These are phyloP conservation scores for Sarcodon sp. DNA, from an alignment of 768 basidiomycete species.

Conservation along the genomic window DNA sequence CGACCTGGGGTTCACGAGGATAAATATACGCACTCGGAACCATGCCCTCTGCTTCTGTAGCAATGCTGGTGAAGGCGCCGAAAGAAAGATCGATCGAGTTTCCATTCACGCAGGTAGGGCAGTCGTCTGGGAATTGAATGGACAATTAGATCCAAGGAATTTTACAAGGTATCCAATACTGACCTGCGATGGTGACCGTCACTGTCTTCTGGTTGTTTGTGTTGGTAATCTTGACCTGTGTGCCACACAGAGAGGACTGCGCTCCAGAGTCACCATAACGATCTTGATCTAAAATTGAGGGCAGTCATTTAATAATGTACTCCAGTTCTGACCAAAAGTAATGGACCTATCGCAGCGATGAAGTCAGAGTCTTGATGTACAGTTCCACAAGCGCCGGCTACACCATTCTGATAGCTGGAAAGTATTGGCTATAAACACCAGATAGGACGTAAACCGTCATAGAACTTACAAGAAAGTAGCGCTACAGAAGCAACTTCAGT, in stretches of 20 bases:
- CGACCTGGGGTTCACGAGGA: neutral
- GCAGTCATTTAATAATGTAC: neutral
- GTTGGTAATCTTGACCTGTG: slow-evolving; percentile 52
- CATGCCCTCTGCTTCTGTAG: slow-evolving; percentile 32
- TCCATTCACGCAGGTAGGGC: slow-evolving; percentile 58
- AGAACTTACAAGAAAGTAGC: slow-evolving; percentile 8
- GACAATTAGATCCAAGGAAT: no score
- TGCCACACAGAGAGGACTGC: slow-evolving; percentile 51
- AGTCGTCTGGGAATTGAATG: slow-evolving; percentile 17
- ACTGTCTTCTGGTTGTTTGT: slow-evolving; percentile 42
- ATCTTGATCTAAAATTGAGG: slow-evolving; percentile 25
- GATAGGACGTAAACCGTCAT: slow-evolving; percentile 3
- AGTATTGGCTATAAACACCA: no score
- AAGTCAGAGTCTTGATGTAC: slow-evolving; percentile 39
- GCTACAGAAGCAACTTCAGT: slow-evolving; percentile 2
- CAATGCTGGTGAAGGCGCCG: slow-evolving; percentile 53
- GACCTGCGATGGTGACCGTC: slow-evolving; percentile 59
- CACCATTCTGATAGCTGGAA: slow-evolving; percentile 28
- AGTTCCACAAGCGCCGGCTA: slow-evolving; percentile 70
- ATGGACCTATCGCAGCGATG: slow-evolving; percentile 40
- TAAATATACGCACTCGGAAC: slow-evolving; percentile 36
- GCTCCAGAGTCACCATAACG: slow-evolving; percentile 36
- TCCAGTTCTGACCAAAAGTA: neutral
- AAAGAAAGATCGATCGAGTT: slow-evolving; percentile 69
- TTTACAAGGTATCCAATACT: slow-evolving; percentile 44